Conservation (phyloP, 169 alveolate species). For the Theileria orientalis region DNA sequence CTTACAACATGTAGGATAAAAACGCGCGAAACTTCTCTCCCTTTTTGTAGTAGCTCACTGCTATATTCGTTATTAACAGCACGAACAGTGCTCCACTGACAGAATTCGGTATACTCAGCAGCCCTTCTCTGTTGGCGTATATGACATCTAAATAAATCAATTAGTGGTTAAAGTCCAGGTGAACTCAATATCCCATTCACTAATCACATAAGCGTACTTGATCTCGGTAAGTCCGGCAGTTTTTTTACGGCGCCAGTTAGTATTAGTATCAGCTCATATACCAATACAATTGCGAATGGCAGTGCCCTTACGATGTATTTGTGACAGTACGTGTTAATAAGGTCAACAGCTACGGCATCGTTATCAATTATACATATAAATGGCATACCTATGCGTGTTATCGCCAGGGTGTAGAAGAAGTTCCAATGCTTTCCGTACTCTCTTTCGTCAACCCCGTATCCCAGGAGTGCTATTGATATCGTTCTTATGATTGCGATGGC, state of each 20-base stretch:
- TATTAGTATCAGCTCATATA: constrained; percentile 19
- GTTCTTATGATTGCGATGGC: constrained; percentile 31
- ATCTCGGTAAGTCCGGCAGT: background rate
- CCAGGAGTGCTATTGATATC: constrained; percentile 13
- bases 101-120: constrained; percentile 42
- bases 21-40: background rate
- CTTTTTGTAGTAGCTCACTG: background rate
- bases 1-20: background rate
- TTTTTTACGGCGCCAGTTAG: background rate
- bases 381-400: constrained; percentile 31
- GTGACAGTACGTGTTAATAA: background rate
- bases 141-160: constrained; percentile 1
- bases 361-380: background rate
- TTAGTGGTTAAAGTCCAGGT: background rate
- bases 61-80: background rate
- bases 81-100: constrained; percentile 18
- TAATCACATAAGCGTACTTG: background rate
- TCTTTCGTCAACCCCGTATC: constrained; percentile 36
- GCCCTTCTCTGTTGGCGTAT: constrained; percentile 56
- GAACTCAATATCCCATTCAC: too few species aligned
- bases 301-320: background rate
- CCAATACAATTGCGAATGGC: constrained; percentile 21
- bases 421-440: constrained; percentile 63
- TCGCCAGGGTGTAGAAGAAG: constrained; percentile 38
- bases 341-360: background rate